Percentiles rank a stretch among this genome's conserved stretches.
These are phyloP conservation scores for Penicillium diatomitis DNA, from an alignment of 495 filamentous ascomycete species.

Conservation along the genomic window DNA sequence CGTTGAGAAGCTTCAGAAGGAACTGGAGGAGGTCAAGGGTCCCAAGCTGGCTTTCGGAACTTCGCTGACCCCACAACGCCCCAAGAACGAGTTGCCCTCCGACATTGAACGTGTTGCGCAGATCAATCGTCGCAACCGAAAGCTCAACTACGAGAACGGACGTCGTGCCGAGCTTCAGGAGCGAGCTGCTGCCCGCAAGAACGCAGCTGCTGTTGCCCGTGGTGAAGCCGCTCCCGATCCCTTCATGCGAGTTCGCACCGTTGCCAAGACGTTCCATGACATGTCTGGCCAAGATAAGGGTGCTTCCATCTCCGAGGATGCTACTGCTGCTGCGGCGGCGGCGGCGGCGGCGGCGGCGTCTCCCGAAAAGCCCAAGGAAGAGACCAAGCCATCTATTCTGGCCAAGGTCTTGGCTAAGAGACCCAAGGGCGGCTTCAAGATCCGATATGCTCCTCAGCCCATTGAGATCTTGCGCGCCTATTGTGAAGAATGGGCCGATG, in stretches of 20 bases:
- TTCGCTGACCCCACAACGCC: slow-evolving; percentile 30
- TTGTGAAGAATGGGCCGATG: too few species aligned
- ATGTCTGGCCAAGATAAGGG: slow-evolving; percentile 24
- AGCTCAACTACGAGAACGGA: slow-evolving; percentile 67
- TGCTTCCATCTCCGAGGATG: slow-evolving; percentile 15
- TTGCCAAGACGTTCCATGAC: slow-evolving; percentile 54
- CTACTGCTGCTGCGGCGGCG: too few species aligned
- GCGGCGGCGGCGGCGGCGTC: too few species aligned
- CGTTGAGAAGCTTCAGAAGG: slow-evolving; percentile 50
- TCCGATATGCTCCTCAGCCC: slow-evolving; percentile 36
- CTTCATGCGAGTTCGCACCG: slow-evolving; percentile 53
- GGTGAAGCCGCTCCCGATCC: slow-evolving; percentile 44
- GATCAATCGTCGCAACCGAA: slow-evolving; percentile 70
- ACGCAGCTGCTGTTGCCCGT: slow-evolving; percentile 45
- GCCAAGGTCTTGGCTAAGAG: slow-evolving; percentile 38
- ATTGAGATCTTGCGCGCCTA: too few species aligned
- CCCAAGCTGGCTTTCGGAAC: slow-evolving; percentile 64
- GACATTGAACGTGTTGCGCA: slow-evolving; percentile 69
- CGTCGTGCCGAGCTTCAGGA: slow-evolving; percentile 80
- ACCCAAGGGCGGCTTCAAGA: slow-evolving; percentile 50
- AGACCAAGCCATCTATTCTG: slow-evolving; percentile 18
- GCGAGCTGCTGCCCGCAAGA: slow-evolving; percentile 52
- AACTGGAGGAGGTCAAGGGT: slow-evolving; percentile 57
- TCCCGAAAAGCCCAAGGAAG: not conserved
- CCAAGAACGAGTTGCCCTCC: slow-evolving; percentile 27